Evolutionary conservation across 2,329 filamentous ascomycete genomes (phyloP).

Genomic region (Xylariaceae sp.): DNA sequence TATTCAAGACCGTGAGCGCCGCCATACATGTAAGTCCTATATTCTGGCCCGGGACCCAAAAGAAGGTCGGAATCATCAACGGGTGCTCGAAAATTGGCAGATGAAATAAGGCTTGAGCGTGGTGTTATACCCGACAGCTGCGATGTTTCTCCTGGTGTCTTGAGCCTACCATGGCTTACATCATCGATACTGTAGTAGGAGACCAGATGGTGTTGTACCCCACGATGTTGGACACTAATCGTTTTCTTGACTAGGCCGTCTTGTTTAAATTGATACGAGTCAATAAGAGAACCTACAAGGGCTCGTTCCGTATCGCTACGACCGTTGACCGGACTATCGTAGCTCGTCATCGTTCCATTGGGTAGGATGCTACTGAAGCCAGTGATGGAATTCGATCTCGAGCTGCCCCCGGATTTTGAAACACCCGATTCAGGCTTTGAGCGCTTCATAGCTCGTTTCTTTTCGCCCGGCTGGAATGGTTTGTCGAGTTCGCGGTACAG

Average conservation of each 20-base stretch:
- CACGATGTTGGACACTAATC: constrained; percentile 75
- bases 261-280: constrained; percentile 85
- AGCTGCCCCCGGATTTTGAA: constrained; percentile 36
- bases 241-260: constrained; percentile 90
- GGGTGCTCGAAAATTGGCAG: constrained; percentile 68
- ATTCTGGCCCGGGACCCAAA: constrained; percentile 9
- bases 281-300: constrained; percentile 81
- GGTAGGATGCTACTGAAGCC: constrained; percentile 2
- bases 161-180: constrained; percentile 64
- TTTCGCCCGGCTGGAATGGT: constrained; percentile 79
- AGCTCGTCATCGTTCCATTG: constrained; percentile 1
- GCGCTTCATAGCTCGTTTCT: constrained; percentile 80
- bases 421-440: constrained; percentile 50
- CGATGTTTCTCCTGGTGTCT: constrained; percentile 59
- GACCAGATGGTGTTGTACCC: constrained; percentile 81
- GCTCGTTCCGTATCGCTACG: constrained; percentile 41
- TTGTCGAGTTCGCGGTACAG: constrained; percentile 82
- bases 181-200: constrained; percentile 87
- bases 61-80: constrained; percentile 54
- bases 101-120: constrained; percentile 59
- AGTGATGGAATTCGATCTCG: constrained; percentile 31
- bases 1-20: constrained; percentile 1
- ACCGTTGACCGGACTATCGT: constrained; percentile 16
- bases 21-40: not conserved
- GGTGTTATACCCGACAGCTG: constrained; percentile 54